A percentile compares a stretch with the other conserved stretches of the same genome.
phyloP scores from a whole-genome alignment of 441 rosid genomes.

The Adansonia grandidieri region DNA sequence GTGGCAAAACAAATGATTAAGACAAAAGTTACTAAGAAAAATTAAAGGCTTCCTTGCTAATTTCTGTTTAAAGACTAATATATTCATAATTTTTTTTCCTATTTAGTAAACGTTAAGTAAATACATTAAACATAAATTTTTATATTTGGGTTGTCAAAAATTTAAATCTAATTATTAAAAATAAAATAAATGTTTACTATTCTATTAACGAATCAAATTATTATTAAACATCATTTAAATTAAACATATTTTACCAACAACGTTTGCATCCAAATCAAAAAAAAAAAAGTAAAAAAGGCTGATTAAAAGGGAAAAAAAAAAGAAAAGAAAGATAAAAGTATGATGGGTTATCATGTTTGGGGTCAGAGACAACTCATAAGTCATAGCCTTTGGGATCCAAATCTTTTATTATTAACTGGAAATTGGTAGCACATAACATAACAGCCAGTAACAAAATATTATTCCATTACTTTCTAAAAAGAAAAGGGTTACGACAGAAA shows the following conservation, averaged over 20 bases:
- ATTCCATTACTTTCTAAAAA: background rate
- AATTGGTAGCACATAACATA: conserved; percentile 9
- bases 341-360: background rate
- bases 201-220: background rate
- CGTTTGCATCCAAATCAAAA: too few relatives aligned
- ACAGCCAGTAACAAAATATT: background rate
- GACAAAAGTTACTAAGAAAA: too few relatives aligned
- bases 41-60: too few relatives aligned
- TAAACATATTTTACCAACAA: background rate
- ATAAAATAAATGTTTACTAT: background rate
- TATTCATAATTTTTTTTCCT: too few relatives aligned
- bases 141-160: background rate
- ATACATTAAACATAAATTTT: background rate
- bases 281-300: background rate
- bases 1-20: too few relatives aligned
- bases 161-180: background rate
- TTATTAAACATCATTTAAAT: background rate
- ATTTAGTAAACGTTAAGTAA: background rate
- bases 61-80: too few relatives aligned
- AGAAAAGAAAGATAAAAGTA: background rate
- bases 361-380: conserved; percentile 11
- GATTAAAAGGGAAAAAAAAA: background rate
- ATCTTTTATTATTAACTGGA: background rate
- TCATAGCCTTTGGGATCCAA: background rate
- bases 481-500: too few relatives aligned